Evolutionary conservation across 129 eudicot genomes (phyloP), one percentile per base, ranked within the genome.

Genomic region (Escallonia rubra): DNA sequence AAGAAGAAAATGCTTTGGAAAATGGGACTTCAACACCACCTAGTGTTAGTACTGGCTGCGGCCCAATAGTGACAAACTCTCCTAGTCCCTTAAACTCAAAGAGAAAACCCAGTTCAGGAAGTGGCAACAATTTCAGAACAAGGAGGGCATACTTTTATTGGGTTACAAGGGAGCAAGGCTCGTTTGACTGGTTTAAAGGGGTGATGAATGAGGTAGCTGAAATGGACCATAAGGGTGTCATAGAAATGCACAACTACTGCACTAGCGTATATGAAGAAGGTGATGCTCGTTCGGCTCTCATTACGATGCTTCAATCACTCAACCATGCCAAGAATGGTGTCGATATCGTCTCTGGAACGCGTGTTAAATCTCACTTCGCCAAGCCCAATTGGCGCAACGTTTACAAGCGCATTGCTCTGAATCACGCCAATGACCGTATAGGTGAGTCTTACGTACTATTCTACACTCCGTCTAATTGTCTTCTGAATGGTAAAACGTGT

Each of bases 151-250:
- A 91, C 63, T 83, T 88, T 73, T 86, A 88, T 61, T 91, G 98
- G 98, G 98, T 91, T 15, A 91, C 98, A 3, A 70, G 95, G 64
- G 98, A 91, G 63, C 97, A 91, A 47, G 97, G 96, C 4, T 91
- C 97, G 1, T 87, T 91, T 46, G 93, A 83, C 15, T 91, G 98
- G 98, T 91, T 91, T 68, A 88, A 86, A 80, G 95, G 93, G 3
- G 90, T 86, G 41, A 85, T 91, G 98, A 85, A 91, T 13, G 96
- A 88, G 72, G 89, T 80, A 14, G 86, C 96, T 9, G 90, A 85
- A 76, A 59, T 78, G 76, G 92, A 91, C 70, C 69, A 78, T 39
- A 80, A 86, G 47, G 88, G 87, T 51, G 90, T 87, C 10, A 87
- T 91, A 51, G 98, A 91, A 67, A 91, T 91, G 94, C 94, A 88